Evolutionary conservation across 257 asterid species (phyloP).

Genomic region (Nicotiana noctiflora): DNA sequence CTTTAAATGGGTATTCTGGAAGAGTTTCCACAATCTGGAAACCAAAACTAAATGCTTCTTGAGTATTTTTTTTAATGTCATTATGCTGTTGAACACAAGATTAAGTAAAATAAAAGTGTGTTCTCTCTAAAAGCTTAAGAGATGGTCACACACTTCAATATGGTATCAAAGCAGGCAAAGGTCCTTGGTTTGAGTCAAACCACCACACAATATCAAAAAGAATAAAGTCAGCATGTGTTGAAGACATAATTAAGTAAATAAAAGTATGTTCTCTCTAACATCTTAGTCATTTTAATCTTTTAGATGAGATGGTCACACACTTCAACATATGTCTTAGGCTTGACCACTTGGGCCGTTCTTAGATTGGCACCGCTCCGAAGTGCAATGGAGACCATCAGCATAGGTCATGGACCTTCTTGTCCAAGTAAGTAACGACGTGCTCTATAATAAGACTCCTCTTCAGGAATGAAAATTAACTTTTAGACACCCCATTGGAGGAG

Average conservation of each 20-base stretch:
- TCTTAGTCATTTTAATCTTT: too few relatives aligned
- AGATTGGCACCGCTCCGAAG: neutral
- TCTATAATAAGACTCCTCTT: neutral
- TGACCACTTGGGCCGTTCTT: neutral
- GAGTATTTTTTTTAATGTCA: neutral
- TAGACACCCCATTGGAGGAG: neutral
- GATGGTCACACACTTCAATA: too few relatives aligned
- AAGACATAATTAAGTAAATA: too few relatives aligned
- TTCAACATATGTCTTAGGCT: neutral
- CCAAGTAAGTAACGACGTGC: constrained; percentile 12
- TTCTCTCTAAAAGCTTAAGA: too few relatives aligned
- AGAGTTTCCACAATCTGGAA: neutral
- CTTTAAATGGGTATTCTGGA: neutral
- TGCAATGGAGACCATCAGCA: constrained; percentile 12
- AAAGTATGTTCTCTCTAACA: too few relatives aligned
- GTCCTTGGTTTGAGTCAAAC: too few relatives aligned
- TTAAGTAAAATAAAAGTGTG: too few relatives aligned
- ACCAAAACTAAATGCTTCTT: neutral
- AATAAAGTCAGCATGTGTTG: too few relatives aligned
- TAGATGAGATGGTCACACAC: too few relatives aligned
- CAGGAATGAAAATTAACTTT: neutral
- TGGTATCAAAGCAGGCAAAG: too few relatives aligned
- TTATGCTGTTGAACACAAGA: neutral
- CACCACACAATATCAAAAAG: too few relatives aligned
- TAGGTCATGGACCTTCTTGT: constrained; percentile 19